Evolutionary conservation across 2,329 filamentous ascomycete species (phyloP).

Genomic region (Herpotrichia juniperi): DNA sequence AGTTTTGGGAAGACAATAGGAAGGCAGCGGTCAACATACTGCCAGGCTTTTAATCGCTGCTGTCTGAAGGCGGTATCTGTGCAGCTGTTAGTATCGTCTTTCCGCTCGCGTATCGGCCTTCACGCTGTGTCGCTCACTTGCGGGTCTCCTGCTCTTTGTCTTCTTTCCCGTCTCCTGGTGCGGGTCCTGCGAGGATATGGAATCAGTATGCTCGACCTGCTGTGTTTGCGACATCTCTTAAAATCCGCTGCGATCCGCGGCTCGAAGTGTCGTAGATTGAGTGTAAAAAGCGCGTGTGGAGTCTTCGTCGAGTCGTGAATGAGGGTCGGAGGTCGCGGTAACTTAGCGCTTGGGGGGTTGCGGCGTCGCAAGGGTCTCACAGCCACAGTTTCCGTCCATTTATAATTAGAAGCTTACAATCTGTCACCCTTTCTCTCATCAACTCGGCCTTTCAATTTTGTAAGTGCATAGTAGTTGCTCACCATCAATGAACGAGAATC

Average conservation of each 20-base stretch:
- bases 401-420: slow-evolving; percentile 12
- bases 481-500: too few species aligned
- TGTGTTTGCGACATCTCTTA: slow-evolving; percentile 53
- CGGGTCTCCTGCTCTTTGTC: slow-evolving; percentile 87
- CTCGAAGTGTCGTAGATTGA: slow-evolving; percentile 12
- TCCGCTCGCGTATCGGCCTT: slow-evolving; percentile 6
- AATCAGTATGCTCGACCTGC: slow-evolving; percentile 50
- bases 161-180: slow-evolving; percentile 58
- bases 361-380: slow-evolving; percentile 10
- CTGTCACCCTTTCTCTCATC: slow-evolving; percentile 15
- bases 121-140: slow-evolving; percentile 66
- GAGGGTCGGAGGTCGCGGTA: slow-evolving; percentile 11
- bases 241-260: slow-evolving; percentile 39
- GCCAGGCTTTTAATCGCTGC: slow-evolving; percentile 97
- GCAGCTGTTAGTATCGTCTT: slow-evolving; percentile 24
- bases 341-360: slow-evolving; percentile 31
- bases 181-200: slow-evolving; percentile 51
- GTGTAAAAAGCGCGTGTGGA: slow-evolving; percentile 15
- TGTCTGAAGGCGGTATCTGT: slow-evolving; percentile 95
- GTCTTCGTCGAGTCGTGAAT: slow-evolving; percentile 16
- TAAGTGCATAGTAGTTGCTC: too few species aligned
- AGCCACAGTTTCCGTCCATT: slow-evolving; percentile 11
- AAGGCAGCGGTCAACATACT: slow-evolving; percentile 66
- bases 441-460: slow-evolving; percentile 12
- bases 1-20: slow-evolving; percentile 31